Conservation (phyloP, 2,329 filamentous ascomycete species). For the Plectosphaerella plurivora region DNA sequence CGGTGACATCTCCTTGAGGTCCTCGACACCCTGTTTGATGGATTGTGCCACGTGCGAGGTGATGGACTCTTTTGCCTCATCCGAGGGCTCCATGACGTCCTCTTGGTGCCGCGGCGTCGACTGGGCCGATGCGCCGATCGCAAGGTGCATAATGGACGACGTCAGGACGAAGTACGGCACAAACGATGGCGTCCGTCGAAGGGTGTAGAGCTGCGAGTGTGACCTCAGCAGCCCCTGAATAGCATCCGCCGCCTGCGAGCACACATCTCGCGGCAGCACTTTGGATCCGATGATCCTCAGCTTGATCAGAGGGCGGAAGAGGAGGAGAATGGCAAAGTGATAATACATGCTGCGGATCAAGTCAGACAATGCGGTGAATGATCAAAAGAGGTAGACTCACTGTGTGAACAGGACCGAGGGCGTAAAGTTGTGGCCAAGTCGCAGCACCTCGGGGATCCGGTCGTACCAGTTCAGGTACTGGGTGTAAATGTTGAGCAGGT, state of each 20-base stretch:
- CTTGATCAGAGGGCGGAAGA: conserved; percentile 70
- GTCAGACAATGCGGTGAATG: not conserved
- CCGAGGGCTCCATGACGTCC: conserved; percentile 3
- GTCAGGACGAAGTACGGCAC: conserved; percentile 60
- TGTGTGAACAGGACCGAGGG: conserved; percentile 71
- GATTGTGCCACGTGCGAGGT: conserved; percentile 37
- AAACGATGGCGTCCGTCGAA: conserved; percentile 55
- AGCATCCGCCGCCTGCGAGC: conserved; percentile 56
- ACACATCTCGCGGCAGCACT: conserved; percentile 61
- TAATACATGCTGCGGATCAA: conserved; percentile 58
- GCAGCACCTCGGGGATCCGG: conserved; percentile 58
- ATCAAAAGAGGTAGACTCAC: conserved; percentile 42
- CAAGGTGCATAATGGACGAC: conserved; percentile 56
- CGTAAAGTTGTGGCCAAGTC: conserved; percentile 64
- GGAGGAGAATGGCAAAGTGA: conserved; percentile 64
- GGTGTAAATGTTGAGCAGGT: conserved; percentile 60
- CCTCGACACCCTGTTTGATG: conserved; percentile 50
- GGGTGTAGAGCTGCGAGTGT: conserved; percentile 54
- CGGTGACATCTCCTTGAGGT: conserved; percentile 56
- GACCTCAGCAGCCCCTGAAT: conserved; percentile 52
- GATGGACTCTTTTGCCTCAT: conserved; percentile 23
- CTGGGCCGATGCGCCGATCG: conserved; percentile 37
- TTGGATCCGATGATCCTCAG: conserved; percentile 58
- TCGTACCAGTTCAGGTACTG: conserved; percentile 71
- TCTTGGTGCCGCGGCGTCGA: conserved; percentile 6